A percentile compares a stretch with the other conserved stretches of the same genome.
Evolutionary conservation across 2,329 filamentous ascomycete species (phyloP).

Genomic region (Aspergillus bombycis): DNA sequence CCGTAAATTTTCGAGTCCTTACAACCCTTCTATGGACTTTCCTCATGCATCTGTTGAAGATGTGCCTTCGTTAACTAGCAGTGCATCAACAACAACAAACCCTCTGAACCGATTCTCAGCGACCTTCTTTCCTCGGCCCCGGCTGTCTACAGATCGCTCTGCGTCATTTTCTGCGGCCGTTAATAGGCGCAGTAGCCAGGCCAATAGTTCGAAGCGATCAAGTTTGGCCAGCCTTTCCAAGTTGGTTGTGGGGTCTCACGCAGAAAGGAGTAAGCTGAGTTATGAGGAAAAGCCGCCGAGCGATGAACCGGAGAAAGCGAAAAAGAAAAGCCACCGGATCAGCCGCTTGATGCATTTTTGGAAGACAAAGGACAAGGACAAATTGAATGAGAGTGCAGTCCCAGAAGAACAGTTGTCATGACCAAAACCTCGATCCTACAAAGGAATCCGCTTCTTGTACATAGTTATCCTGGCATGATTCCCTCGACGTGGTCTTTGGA

Average conservation of each 20-base stretch:
- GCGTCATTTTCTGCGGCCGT: constrained; percentile 48
- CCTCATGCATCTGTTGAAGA: constrained; percentile 51
- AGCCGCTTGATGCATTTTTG: constrained; percentile 55
- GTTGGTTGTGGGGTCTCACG: constrained; percentile 47
- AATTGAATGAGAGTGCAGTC: constrained; percentile 24
- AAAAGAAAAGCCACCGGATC: constrained; percentile 49
- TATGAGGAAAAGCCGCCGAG: constrained; percentile 48
- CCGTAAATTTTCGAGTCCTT: constrained; percentile 40
- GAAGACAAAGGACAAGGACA: constrained; percentile 52
- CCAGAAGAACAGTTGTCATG: constrained; percentile 28
- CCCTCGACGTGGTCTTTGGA: constrained; percentile 25
- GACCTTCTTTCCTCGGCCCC: constrained; percentile 44
- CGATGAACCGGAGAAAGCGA: constrained; percentile 43
- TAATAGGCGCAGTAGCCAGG: constrained; percentile 42
- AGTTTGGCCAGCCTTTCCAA: constrained; percentile 54
- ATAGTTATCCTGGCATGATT: constrained; percentile 24
- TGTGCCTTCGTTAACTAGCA: constrained; percentile 54
- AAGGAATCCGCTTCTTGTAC: constrained; percentile 19
- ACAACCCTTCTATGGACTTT: constrained; percentile 42
- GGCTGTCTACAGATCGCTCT: constrained; percentile 48
- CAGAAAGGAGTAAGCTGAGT: constrained; percentile 49
- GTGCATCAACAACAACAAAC: constrained; percentile 51
- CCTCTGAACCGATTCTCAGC: constrained; percentile 48
- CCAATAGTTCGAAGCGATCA: constrained; percentile 47
- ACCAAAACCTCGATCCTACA: constrained; percentile 20